Conservation (phyloP, 2,329 filamentous ascomycete species). For the Nemania serpens region DNA sequence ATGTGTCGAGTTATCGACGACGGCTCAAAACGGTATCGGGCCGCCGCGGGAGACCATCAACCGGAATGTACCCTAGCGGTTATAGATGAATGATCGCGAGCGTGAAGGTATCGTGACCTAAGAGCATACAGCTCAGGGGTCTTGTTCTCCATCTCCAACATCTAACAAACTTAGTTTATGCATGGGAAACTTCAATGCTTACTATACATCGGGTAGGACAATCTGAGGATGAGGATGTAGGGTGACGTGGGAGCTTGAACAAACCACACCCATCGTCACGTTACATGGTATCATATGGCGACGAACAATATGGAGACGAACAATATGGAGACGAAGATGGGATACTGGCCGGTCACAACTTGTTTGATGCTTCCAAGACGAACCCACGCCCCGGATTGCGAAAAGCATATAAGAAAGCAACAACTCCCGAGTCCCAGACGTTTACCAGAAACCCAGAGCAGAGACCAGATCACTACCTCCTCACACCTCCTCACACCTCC, state of each 20-base stretch:
- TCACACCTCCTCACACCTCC: background rate
- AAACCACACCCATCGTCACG: background rate
- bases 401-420: background rate
- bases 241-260: background rate
- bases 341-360: background rate
- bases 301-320: background rate
- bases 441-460: background rate
- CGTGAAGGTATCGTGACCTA: background rate
- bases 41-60: background rate
- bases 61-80: background rate
- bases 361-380: background rate
- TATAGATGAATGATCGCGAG: background rate
- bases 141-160: background rate
- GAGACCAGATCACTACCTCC: background rate
- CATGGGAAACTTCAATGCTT: background rate
- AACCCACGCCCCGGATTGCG: background rate
- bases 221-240: background rate
- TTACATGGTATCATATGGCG: background rate
- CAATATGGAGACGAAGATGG: background rate
- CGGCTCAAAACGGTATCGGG: background rate
- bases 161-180: background rate
- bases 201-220: background rate
- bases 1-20: background rate
- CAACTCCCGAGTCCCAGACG: background rate
- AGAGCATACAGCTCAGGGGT: background rate